Evolutionary conservation across 1,284 basidiomycete species (phyloP), one percentile per base, ranked within the genome.

Genomic region (Leccinum subspadiceum): DNA sequence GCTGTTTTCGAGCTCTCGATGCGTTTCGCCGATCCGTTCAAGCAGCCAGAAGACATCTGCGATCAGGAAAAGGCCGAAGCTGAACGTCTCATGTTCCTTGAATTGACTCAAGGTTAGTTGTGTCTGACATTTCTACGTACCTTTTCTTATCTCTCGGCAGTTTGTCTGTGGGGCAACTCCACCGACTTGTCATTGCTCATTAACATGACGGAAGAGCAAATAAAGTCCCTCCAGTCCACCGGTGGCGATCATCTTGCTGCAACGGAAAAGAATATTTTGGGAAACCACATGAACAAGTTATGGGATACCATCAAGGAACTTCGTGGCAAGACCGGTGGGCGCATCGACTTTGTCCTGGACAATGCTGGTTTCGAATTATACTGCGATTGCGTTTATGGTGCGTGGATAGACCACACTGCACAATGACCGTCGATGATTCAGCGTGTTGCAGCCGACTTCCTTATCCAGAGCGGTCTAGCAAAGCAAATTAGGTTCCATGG

Each of bases 141-240:
- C n/a, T 48, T 17, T 4, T 33, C 53, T 24, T 60, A 6, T 53
- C n/a, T n/a, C 46, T 48, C 20, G 15, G 33, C 59, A 92, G 93
- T 97, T 60, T 96, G 93, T 71, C 81, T 96, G 22, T 96, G 94
- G 93, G 94, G 94, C 15, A 96, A 96, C 77, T 93, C 94, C n/a
- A 98, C 96, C 60, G 96, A 98, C 76, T 81, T 98, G 57, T 96
- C 94, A 2, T 84, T 98, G 35, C 83, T 98, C 58, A 98, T 98
- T 78, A 94, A 98, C 79, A 98, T 98, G 96, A 94, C 93, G 12
- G 96, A 98, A 77, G 96, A 98, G 50, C 96, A 98, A 75, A 98
- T 99, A 78, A 96, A 96, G 77, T 87, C 91, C 58, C 83, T 98
- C n/a, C 96, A 99, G 75, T 95, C 94, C 15, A 98, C 96, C 20